Evolutionary conservation across 306 rosid species (phyloP).

Genomic region (Coriaria nepalensis): DNA sequence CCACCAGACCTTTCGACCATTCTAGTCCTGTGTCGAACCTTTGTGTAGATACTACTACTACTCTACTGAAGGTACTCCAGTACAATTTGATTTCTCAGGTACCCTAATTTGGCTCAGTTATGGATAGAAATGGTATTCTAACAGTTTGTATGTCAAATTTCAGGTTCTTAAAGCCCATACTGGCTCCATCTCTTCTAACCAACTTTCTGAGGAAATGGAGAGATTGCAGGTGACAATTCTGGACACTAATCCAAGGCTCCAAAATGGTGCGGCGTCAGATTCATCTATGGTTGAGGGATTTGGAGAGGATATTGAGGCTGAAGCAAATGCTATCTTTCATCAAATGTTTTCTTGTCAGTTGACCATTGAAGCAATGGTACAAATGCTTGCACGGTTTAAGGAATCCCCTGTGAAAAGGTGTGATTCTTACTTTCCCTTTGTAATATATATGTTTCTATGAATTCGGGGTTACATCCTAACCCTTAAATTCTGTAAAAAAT

Average conservation of each 20-base stretch:
- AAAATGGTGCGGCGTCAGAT: conserved; percentile 50
- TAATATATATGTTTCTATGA: background rate
- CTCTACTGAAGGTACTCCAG: conserved; percentile 51
- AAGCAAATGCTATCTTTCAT: conserved; percentile 82
- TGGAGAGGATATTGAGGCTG: conserved; percentile 68
- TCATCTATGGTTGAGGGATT: conserved; percentile 60
- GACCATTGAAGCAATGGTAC: conserved; percentile 65
- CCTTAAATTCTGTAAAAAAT: too few species aligned
- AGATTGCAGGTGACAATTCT: conserved; percentile 40
- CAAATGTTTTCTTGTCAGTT: conserved; percentile 82
- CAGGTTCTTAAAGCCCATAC: conserved; percentile 82
- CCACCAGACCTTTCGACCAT: conserved; percentile 53
- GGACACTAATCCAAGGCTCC: conserved; percentile 67
- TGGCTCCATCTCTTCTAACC: conserved; percentile 31
- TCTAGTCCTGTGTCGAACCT: conserved; percentile 52
- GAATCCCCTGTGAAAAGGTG: conserved; percentile 84
- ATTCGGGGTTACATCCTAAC: background rate
- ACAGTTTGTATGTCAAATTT: conserved; percentile 3
- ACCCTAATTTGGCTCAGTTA: background rate
- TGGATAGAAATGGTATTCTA: conserved; percentile 7
- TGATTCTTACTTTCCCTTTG: conserved; percentile 9
- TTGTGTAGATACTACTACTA: conserved; percentile 41
- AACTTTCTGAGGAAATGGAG: conserved; percentile 81
- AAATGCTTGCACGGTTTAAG: conserved; percentile 70
- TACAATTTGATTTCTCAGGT: background rate